A percentile compares a stretch with the other conserved stretches of the same genome.
phyloP scores from a whole-genome alignment of 2,329 filamentous ascomycete species.

The Microsporum audouinii region DNA sequence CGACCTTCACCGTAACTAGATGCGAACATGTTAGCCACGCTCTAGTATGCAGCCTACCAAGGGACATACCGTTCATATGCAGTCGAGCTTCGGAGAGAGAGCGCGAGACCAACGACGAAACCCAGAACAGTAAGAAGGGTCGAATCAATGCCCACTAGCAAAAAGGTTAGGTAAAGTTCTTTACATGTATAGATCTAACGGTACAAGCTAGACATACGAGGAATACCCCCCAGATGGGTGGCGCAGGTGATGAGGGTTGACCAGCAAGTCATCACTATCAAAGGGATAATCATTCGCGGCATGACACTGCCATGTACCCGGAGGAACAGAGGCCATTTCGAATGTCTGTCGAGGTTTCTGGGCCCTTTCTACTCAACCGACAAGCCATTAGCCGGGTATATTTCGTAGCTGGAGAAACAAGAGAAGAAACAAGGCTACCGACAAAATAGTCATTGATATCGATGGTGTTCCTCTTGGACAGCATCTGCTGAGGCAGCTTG shows the following conservation, averaged over 20 bases:
- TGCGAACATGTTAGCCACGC: neutral
- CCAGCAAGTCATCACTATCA: constrained; percentile 53
- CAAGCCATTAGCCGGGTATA: neutral
- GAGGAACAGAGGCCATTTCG: constrained; percentile 64
- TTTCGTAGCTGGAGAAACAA: constrained; percentile 3
- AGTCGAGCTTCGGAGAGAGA: constrained; percentile 65
- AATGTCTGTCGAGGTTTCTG: constrained; percentile 59
- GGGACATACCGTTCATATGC: constrained; percentile 55
- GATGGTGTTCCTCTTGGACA: constrained; percentile 21
- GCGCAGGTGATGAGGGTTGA: constrained; percentile 53
- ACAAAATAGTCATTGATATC: constrained; percentile 54
- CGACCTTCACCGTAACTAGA: constrained; percentile 45
- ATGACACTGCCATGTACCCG: constrained; percentile 65
- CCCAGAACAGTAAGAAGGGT: constrained; percentile 64
- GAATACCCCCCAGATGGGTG: constrained; percentile 29
- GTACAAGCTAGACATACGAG: neutral
- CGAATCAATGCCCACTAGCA: constrained; percentile 41
- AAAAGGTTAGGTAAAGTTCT: constrained; percentile 6
- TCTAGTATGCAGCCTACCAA: neutral
- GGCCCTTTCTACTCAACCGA: constrained; percentile 33
- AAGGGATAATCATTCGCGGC: constrained; percentile 61
- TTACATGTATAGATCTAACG: neutral
- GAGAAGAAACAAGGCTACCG: constrained; percentile 16
- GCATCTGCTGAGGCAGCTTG: constrained; percentile 13
- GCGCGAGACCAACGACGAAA: constrained; percentile 69